phyloP scores from a whole-genome alignment of 2,329 filamentous ascomycete genomes.

The Exophiala sp. region DNA sequence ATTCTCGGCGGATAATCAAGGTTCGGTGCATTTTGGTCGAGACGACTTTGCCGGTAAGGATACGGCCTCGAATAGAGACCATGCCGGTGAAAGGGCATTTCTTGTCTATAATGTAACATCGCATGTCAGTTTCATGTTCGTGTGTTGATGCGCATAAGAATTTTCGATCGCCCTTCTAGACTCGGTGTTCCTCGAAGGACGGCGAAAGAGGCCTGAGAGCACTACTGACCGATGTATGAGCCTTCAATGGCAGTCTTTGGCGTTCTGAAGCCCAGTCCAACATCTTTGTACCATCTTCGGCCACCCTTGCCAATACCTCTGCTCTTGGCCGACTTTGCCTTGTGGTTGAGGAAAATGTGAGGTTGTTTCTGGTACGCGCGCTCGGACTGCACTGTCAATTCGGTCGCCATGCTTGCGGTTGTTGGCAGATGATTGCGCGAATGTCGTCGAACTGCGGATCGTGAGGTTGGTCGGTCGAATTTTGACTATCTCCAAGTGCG shows the following conservation, averaged over 20 bases:
- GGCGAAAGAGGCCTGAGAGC: background rate
- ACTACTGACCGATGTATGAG: constrained; percentile 87
- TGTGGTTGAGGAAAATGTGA: constrained; percentile 99
- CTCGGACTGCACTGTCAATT: constrained; percentile 99
- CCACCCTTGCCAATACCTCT: constrained; percentile 83
- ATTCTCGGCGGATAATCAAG: constrained; percentile 98
- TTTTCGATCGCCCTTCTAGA: background rate
- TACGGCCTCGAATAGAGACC: constrained; percentile 99
- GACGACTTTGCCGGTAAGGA: constrained; percentile 97
- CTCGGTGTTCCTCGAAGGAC: background rate
- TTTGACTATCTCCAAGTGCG: constrained; percentile 14
- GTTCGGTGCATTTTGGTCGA: constrained; percentile 99
- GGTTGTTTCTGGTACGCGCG: constrained; percentile 99
- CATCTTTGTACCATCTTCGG: constrained; percentile 99
- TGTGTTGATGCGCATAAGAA: background rate
- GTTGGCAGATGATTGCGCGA: constrained; percentile 28
- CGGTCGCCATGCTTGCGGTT: constrained; percentile 81
- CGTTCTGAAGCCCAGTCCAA: constrained; percentile 98
- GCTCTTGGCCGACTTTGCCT: constrained; percentile 80
- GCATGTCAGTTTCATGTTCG: constrained; percentile 28
- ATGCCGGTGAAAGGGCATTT: constrained; percentile 99
- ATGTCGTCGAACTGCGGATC: constrained; percentile 26
- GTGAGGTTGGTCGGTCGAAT: constrained; percentile 11
- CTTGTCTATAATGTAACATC: constrained; percentile 69
- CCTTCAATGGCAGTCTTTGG: constrained; percentile 99